Conservation (phyloP, 1,139 yeast genomes). For the Hemisphaericaspora xylofermentans region DNA sequence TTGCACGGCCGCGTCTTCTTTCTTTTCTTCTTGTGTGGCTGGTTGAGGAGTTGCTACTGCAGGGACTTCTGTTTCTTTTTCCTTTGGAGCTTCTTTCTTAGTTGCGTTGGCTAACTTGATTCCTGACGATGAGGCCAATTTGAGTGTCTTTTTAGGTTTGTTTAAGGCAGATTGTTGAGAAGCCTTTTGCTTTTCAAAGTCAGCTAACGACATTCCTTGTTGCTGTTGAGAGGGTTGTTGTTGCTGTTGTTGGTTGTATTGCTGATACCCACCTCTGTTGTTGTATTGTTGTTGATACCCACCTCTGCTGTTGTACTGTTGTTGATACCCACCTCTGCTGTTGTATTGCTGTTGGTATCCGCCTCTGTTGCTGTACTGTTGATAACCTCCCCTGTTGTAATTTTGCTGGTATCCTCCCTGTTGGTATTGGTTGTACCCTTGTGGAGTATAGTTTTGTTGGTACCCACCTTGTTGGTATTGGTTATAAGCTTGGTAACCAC, state of each 20-base stretch:
- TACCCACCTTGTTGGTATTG: constrained; percentile 21
- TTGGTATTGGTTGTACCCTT: constrained; percentile 15
- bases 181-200: constrained; percentile 73
- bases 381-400: constrained; percentile 14
- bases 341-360: neutral
- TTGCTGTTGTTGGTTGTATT: constrained; percentile 12
- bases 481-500: constrained; percentile 16
- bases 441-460: constrained; percentile 15
- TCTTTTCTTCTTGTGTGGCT: constrained; percentile 16
- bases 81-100: constrained; percentile 29
- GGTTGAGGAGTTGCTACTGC: constrained; percentile 20
- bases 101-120: constrained; percentile 66
- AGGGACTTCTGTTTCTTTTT: neutral
- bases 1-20: constrained; percentile 19
- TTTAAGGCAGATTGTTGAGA: constrained; percentile 38
- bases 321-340: constrained; percentile 6
- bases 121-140: constrained; percentile 63
- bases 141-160: constrained; percentile 63
- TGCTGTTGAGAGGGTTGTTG: constrained; percentile 23
- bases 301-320: constrained; percentile 25
- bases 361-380: constrained; percentile 15
- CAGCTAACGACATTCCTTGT: constrained; percentile 81
- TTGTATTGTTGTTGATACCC: constrained; percentile 22
- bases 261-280: constrained; percentile 27
- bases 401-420: constrained; percentile 11